These are phyloP conservation scores for Thalassiosira ordinaria DNA, from an alignment of 352 stramenopile species.

Conservation along the genomic window DNA sequence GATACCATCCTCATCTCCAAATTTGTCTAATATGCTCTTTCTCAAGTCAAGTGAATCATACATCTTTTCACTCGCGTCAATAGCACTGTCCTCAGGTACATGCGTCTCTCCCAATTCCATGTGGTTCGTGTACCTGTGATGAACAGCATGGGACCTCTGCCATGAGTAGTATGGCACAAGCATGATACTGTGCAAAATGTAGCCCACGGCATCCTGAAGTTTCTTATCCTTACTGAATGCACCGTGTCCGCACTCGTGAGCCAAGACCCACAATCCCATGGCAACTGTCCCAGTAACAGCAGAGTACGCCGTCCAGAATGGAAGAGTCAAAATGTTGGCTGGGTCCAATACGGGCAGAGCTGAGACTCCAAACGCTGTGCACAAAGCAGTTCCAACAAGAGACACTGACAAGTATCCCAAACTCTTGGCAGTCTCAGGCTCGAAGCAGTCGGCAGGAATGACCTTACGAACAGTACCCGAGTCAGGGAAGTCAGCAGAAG, in stretches of 20 bases:
- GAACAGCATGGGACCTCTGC: conserved; percentile 94
- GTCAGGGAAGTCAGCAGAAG: conserved; percentile 65
- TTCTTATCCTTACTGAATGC: conserved; percentile 91
- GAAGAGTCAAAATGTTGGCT: conserved; percentile 85
- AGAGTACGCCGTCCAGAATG: conserved; percentile 94
- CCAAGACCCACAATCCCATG: conserved; percentile 94
- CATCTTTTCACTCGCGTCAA: neutral
- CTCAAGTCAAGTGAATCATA: conserved; percentile 58
- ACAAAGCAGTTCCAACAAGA: conserved; percentile 89
- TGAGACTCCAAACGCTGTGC: conserved; percentile 87
- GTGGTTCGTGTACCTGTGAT: conserved; percentile 96
- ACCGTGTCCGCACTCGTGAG: conserved; percentile 95
- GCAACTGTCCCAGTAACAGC: conserved; percentile 93
- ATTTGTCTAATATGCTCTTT: conserved; percentile 57
- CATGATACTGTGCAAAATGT: conserved; percentile 92
- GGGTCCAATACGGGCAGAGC: conserved; percentile 73
- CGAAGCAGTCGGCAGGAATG: conserved; percentile 94
- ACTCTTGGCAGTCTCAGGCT: conserved; percentile 90
- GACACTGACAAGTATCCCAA: conserved; percentile 88
- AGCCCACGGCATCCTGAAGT: conserved; percentile 93
- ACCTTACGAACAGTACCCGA: conserved; percentile 88
- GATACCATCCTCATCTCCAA: conserved; percentile 79
- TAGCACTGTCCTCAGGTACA: conserved; percentile 77
- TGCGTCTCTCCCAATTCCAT: conserved; percentile 88
- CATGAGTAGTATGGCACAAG: conserved; percentile 97